Conservation (phyloP, 2,329 filamentous ascomycete species). For the Emmonsia crescens region DNA sequence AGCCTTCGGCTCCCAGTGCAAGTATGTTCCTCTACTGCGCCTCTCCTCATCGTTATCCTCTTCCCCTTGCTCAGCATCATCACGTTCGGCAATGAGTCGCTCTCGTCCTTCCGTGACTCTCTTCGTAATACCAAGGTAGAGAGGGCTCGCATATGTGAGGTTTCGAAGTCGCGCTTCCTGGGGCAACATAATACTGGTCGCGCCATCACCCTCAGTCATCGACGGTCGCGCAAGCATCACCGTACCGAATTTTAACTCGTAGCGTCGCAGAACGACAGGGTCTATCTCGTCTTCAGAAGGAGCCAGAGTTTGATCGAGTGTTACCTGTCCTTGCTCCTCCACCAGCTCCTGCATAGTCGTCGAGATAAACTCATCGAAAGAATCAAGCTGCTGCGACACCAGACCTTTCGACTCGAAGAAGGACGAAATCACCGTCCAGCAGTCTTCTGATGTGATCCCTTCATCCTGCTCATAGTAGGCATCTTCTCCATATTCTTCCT, state of each 20-base stretch:
- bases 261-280: conserved; percentile 75
- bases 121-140: conserved; percentile 82
- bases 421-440: conserved; percentile 93
- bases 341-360: conserved; percentile 92
- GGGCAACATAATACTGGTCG: conserved; percentile 72
- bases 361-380: conserved; percentile 92
- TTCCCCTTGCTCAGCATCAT: conserved; percentile 38
- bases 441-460: conserved; percentile 89
- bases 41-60: conserved; percentile 44
- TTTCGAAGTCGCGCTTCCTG: conserved; percentile 95
- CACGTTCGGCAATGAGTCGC: conserved; percentile 59
- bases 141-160: conserved; percentile 83
- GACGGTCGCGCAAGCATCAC: conserved; percentile 82
- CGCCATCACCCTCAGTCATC: conserved; percentile 86
- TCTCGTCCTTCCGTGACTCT: conserved; percentile 76
- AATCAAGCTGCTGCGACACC: conserved; percentile 94
- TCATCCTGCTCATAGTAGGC: conserved; percentile 58
- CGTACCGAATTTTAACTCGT: conserved; percentile 88
- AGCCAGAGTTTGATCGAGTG: conserved; percentile 85
- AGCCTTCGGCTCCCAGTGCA: conserved; percentile 39
- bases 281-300: conserved; percentile 60
- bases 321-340: conserved; percentile 79
- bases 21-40: conserved; percentile 31
- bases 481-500: conserved; percentile 57
- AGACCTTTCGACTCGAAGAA: conserved; percentile 96